A percentile compares a stretch with the other conserved stretches of the same genome.
Evolutionary conservation across 2,329 filamentous ascomycete genomes (phyloP).

Genomic region (Claviceps citrina): DNA sequence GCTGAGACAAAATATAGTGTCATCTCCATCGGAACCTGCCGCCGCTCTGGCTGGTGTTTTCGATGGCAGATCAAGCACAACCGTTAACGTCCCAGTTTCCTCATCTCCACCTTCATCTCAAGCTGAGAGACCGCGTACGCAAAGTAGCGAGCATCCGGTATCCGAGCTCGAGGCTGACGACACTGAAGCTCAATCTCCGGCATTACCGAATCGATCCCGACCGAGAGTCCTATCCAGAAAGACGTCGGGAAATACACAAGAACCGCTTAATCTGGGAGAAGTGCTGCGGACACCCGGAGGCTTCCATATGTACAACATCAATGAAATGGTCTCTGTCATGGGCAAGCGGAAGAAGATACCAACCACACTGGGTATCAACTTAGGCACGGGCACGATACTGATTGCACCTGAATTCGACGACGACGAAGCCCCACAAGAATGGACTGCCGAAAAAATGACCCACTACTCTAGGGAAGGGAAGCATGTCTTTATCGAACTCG

Average conservation of each 20-base stretch:
- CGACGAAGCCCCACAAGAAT: constrained; percentile 78
- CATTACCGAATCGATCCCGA: constrained; percentile 23
- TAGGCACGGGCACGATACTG: constrained; percentile 74
- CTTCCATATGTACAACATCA: constrained; percentile 92
- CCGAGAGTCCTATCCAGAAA: constrained; percentile 2
- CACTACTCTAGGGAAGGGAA: constrained; percentile 97
- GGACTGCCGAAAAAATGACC: constrained; percentile 88
- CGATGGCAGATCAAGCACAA: constrained; percentile 26
- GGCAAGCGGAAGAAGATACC: constrained; percentile 97
- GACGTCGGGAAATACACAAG: not conserved
- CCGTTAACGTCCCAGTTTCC: constrained; percentile 12
- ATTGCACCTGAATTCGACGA: constrained; percentile 73
- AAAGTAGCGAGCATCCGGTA: constrained; percentile 14
- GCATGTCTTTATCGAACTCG: constrained; percentile 88
- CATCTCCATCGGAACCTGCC: constrained; percentile 29
- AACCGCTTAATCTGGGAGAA: constrained; percentile 15
- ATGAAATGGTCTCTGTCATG: constrained; percentile 93
- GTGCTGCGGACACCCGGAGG: constrained; percentile 52
- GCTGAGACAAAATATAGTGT: constrained; percentile 11
- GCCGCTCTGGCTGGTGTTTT: constrained; percentile 42
- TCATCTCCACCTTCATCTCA: constrained; percentile 14
- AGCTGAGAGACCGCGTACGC: constrained; percentile 12
- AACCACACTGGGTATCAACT: constrained; percentile 87
- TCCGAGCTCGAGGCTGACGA: constrained; percentile 19
- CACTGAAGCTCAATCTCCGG: constrained; percentile 19